A percentile compares a stretch with the other conserved stretches of the same genome.
phyloP scores from a whole-genome alignment of 2,329 filamentous ascomycete genomes.

The Aaosphaeria arxii region DNA sequence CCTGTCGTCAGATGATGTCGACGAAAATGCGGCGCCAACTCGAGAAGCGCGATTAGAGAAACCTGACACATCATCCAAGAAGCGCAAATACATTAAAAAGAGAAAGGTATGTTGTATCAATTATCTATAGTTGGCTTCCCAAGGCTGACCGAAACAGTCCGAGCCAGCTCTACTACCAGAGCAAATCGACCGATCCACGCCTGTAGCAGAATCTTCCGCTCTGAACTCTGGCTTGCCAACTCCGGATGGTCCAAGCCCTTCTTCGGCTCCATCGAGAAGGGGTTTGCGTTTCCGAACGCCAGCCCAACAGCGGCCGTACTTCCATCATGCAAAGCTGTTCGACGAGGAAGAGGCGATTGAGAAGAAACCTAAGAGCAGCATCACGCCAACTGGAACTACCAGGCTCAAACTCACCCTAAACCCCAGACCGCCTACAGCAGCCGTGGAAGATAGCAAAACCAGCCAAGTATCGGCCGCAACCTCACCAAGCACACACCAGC shows the following conservation, averaged over 20 bases:
- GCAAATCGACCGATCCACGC: neutral
- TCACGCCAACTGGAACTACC: neutral
- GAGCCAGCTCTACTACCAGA: constrained; percentile 5
- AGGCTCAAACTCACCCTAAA: no score
- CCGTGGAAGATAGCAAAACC: no score
- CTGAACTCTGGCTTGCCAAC: constrained; percentile 13
- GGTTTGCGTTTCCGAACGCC: constrained; percentile 31
- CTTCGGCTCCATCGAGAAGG: constrained; percentile 22
- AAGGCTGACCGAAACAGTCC: constrained; percentile 11
- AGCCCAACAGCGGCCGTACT: constrained; percentile 34
- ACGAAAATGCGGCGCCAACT: no score
- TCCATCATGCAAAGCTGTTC: constrained; percentile 29
- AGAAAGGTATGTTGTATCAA: no score
- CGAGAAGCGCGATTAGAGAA: neutral
- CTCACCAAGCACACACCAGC: no score
- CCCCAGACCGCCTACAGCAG: no score
- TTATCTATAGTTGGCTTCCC: no score
- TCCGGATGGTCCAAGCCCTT: constrained; percentile 15
- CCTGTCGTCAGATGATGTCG: neutral
- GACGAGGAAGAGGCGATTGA: constrained; percentile 14
- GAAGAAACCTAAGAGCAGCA: neutral
- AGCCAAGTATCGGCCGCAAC: no score
- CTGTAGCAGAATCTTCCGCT: constrained; percentile 1
- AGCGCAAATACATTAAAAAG: no score
- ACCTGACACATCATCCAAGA: no score